Percentiles rank a stretch among this genome's conserved stretches.
These are phyloP conservation scores for Silybum marianum DNA, from an alignment of 129 eudicot genomes.

Conservation along the genomic window DNA sequence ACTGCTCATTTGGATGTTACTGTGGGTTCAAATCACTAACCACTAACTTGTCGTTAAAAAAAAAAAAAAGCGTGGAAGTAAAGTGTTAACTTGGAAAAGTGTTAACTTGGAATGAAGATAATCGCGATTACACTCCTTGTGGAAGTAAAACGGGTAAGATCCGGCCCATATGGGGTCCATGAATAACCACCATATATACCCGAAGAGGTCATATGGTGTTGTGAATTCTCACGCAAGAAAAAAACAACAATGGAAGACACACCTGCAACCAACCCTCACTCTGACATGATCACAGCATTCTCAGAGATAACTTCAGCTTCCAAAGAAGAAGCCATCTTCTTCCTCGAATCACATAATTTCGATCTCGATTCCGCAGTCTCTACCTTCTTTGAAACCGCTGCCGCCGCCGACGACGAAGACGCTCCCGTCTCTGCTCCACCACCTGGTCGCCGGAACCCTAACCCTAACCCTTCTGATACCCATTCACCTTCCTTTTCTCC, in stretches of 20 bases:
- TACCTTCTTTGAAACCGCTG: slow-evolving; percentile 61
- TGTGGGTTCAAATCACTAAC: no score
- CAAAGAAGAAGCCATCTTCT: slow-evolving; percentile 62
- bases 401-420: slow-evolving; percentile 22
- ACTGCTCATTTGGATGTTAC: no score
- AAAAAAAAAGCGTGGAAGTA: no score
- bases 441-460: neutral
- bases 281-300: slow-evolving; percentile 42
- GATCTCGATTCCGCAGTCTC: slow-evolving; percentile 75
- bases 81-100: no score
- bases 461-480: slow-evolving; percentile 24
- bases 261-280: slow-evolving; percentile 30
- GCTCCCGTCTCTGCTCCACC: slow-evolving; percentile 7
- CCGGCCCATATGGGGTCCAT: neutral
- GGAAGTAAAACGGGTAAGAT: neutral
- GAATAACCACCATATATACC: neutral
- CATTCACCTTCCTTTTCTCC: slow-evolving; percentile 41
- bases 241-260: slow-evolving; percentile 40
- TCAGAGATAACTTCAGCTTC: slow-evolving; percentile 56
- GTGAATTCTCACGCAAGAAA: slow-evolving; percentile 34
- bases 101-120: no score
- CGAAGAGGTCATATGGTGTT: neutral
- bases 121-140: neutral
- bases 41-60: no score
- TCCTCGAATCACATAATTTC: slow-evolving; percentile 67